Conservation (phyloP, 2,329 filamentous ascomycete species). For the Fusarium zealandicum region DNA sequence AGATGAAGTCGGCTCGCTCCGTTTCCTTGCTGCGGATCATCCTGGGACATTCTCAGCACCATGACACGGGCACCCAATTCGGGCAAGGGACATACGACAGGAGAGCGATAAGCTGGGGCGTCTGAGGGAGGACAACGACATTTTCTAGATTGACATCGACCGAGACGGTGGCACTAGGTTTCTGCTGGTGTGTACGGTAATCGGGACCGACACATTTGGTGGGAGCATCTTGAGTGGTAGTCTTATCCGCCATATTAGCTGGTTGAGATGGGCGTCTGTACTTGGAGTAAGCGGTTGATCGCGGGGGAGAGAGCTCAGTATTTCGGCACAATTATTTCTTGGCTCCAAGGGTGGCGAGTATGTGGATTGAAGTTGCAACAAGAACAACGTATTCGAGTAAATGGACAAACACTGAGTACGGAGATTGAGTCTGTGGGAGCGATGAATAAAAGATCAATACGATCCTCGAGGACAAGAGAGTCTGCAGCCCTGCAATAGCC, state of each 20-base stretch:
- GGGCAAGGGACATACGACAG: constrained; percentile 77
- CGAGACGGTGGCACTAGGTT: constrained; percentile 88
- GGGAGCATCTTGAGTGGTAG: constrained; percentile 40
- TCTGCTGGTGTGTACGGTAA: constrained; percentile 78
- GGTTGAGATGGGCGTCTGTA: constrained; percentile 13
- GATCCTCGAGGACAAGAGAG: constrained; percentile 33
- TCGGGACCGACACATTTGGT: constrained; percentile 78
- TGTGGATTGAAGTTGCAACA: too few relatives aligned
- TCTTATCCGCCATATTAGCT: constrained; percentile 40
- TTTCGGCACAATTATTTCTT: background rate
- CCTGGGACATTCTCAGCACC: constrained; percentile 56
- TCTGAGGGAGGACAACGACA: constrained; percentile 89
- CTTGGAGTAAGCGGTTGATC: constrained; percentile 15
- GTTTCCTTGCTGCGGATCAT: constrained; percentile 96
- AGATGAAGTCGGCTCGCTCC: constrained; percentile 94
- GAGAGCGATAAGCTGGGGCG: constrained; percentile 94
- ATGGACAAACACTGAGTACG: constrained; percentile 9
- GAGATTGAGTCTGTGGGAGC: constrained; percentile 22
- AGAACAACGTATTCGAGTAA: background rate
- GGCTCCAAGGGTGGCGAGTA: too few relatives aligned
- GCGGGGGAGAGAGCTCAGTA: constrained; percentile 10
- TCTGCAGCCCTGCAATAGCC: constrained; percentile 26
- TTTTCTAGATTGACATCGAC: constrained; percentile 82
- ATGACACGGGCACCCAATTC: constrained; percentile 18
- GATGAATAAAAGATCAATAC: constrained; percentile 24